Percentiles rank a stretch among this genome's conserved stretches.
Evolutionary conservation across 768 basidiomycete genomes (phyloP).

Genomic region (Nevesoporus exiguus): DNA sequence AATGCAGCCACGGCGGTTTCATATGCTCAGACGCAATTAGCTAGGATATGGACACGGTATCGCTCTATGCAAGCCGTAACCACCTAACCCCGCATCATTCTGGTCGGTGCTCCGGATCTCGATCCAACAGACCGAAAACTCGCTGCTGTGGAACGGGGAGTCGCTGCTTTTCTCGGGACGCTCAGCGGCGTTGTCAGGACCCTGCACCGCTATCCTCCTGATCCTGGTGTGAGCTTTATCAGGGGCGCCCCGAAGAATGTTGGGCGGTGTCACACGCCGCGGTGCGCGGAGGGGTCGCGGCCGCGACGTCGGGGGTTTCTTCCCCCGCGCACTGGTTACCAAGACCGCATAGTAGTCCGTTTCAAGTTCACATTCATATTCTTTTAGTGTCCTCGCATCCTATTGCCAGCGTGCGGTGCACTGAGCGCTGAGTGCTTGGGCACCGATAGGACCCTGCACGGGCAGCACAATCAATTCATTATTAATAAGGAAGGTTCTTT

Average conservation of each 20-base stretch:
- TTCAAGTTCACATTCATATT: background rate
- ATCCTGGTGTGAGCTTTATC: constrained; percentile 7
- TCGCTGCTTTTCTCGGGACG: constrained; percentile 25
- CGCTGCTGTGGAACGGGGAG: constrained; percentile 30
- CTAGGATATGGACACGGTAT: constrained; percentile 1
- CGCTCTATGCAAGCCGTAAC: constrained; percentile 6
- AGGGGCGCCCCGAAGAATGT: constrained; percentile 12
- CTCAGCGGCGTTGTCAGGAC: constrained; percentile 31
- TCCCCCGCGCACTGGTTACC: background rate
- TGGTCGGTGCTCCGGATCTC: constrained; percentile 29
- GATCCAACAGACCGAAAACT: constrained; percentile 22
- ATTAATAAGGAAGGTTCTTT: background rate
- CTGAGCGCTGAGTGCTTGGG: background rate
- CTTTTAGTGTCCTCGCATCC: too few relatives aligned
- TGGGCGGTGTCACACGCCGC: constrained; percentile 8
- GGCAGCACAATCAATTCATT: background rate
- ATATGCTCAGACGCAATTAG: background rate
- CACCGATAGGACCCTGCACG: background rate
- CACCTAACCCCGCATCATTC: constrained; percentile 24
- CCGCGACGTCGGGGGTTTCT: background rate
- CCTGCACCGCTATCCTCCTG: constrained; percentile 17
- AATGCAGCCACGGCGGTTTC: background rate
- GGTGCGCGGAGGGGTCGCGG: constrained; percentile 28
- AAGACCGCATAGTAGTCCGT: background rate
- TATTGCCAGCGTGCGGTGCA: too few relatives aligned